Conservation (phyloP, 2,329 filamentous ascomycete species). For the Curvularia eragrostidis region DNA sequence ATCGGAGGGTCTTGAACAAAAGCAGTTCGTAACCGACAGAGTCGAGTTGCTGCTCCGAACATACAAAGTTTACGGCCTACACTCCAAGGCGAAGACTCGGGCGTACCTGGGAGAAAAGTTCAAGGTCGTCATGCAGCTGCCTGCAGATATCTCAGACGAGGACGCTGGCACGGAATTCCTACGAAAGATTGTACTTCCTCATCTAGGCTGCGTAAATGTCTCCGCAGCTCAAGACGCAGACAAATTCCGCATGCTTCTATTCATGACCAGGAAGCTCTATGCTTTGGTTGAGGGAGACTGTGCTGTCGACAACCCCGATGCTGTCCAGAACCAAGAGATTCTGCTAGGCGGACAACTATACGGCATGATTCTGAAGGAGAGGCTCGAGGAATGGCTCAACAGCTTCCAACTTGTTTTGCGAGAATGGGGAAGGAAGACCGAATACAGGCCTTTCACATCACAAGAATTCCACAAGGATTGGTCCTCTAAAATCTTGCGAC, state of each 20-base stretch:
- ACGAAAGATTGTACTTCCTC: conserved; percentile 86
- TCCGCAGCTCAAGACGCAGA: conserved; percentile 84
- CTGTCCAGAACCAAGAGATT: conserved; percentile 94
- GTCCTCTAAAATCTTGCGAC: conserved; percentile 75
- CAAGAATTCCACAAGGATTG: conserved; percentile 80
- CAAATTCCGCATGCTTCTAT: conserved; percentile 92
- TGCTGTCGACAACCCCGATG: conserved; percentile 92
- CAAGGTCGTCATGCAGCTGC: conserved; percentile 81
- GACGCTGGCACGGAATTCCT: conserved; percentile 92
- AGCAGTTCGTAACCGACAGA: conserved; percentile 88
- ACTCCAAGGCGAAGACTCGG: conserved; percentile 80
- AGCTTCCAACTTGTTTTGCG: conserved; percentile 62
- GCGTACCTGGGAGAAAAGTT: conserved; percentile 92
- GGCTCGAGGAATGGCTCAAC: conserved; percentile 86
- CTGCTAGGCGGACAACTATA: conserved; percentile 92
- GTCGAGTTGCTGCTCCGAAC: conserved; percentile 90
- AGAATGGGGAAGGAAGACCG: conserved; percentile 63
- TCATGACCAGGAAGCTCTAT: conserved; percentile 97
- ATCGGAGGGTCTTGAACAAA: conserved; percentile 81
- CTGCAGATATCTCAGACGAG: conserved; percentile 83
- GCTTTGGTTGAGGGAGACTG: conserved; percentile 91
- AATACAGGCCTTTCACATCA: conserved; percentile 70
- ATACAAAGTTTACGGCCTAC: conserved; percentile 88
- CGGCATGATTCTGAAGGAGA: conserved; percentile 93
- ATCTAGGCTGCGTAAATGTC: conserved; percentile 85